Evolutionary conservation across 257 asterid species (phyloP).

Genomic region (Petrea volubilis): DNA sequence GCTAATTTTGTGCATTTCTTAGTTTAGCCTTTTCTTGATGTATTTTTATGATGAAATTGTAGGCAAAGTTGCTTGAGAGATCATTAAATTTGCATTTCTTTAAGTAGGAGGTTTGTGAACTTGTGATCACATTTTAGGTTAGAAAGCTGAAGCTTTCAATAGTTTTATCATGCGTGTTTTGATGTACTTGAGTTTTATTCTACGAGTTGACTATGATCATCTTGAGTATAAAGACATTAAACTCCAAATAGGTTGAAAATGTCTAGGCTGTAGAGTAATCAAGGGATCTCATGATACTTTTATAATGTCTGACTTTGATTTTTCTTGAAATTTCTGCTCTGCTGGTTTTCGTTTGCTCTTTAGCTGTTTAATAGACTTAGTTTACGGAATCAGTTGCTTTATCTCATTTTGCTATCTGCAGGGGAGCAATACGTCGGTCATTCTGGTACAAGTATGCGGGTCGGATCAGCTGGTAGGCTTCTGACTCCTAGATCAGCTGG

Average conservation of each 20-base stretch:
- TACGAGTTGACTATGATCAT: conserved; percentile 15
- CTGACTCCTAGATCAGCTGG: conserved; percentile 59
- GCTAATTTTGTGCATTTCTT: neutral
- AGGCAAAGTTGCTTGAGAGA: neutral
- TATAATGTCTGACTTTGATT: neutral
- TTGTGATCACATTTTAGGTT: conserved; percentile 8
- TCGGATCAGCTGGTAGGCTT: conserved; percentile 69
- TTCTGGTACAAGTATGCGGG: conserved; percentile 43
- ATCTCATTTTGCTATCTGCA: conserved; percentile 27
- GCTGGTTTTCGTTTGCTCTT: conserved; percentile 4
- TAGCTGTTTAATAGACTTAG: neutral
- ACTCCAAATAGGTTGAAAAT: neutral
- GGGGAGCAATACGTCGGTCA: conserved; percentile 43
- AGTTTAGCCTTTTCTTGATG: neutral
- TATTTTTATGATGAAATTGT: neutral
- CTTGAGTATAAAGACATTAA: neutral
- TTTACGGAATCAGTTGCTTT: neutral
- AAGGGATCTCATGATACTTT: neutral
- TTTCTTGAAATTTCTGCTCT: conserved; percentile 1
- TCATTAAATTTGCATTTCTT: conserved; percentile 3
- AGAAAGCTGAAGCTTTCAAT: neutral
- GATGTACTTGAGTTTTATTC: conserved; percentile 1
- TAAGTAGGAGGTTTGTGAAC: conserved; percentile 3
- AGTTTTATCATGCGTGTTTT: neutral
- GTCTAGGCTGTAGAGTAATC: neutral